These are phyloP conservation scores for Trypanosoma platydactyli DNA, from an alignment of 208 protist genomes.

Conservation along the genomic window DNA sequence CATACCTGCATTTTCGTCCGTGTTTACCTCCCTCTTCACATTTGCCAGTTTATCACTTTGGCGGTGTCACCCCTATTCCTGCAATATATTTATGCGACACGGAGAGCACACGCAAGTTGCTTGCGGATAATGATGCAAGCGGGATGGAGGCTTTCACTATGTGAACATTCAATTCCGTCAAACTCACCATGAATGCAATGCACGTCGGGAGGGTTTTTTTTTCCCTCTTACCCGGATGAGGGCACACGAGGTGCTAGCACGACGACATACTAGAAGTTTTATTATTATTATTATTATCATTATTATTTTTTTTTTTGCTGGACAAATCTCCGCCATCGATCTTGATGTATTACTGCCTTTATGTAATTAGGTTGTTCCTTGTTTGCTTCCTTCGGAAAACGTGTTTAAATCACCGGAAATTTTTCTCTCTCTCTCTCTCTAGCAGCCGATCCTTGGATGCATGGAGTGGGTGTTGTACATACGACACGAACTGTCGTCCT, in stretches of 20 bases:
- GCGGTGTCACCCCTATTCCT: background rate
- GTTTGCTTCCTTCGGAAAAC: background rate
- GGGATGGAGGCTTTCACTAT: background rate
- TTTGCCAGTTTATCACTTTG: background rate
- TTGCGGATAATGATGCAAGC: background rate
- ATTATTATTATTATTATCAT: too few relatives aligned
- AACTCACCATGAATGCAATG: background rate
- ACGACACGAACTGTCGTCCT: constrained; percentile 1
- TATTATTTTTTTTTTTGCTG: constrained; percentile 21
- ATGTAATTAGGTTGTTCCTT: constrained; percentile 26
- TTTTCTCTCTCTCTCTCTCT: constrained; percentile 1
- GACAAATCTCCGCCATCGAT: constrained; percentile 48
- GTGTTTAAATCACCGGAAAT: constrained; percentile 8
- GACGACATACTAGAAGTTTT: too few relatives aligned
- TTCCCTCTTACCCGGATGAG: too few relatives aligned
- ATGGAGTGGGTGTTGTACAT: constrained; percentile 16
- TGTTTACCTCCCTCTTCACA: background rate
- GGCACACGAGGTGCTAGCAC: too few relatives aligned
- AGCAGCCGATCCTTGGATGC: constrained; percentile 5
- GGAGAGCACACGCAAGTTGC: background rate
- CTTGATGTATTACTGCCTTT: constrained; percentile 56
- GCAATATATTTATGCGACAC: background rate
- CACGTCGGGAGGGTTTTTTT: background rate
- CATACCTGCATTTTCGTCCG: background rate
- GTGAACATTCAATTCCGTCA: background rate